A percentile compares a stretch with the other conserved stretches of the same genome.
These are phyloP conservation scores for Paraphysoderma sedebokerense DNA, from an alignment of 371 early-diverging fungal genomes.

Conservation along the genomic window DNA sequence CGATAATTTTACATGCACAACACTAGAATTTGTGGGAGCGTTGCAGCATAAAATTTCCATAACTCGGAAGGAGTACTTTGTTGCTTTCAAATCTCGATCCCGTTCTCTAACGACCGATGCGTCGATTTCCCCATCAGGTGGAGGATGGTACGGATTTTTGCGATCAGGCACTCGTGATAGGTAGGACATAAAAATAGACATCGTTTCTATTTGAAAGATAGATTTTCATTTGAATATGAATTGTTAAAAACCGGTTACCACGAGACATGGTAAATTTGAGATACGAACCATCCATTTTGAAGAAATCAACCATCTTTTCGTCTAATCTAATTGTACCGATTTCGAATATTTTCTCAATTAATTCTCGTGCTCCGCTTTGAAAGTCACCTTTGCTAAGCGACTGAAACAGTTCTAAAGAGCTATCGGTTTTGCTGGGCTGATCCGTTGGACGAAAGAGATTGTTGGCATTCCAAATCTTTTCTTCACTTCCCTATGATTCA, in stretches of 20 bases:
- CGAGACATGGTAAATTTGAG: too few species aligned
- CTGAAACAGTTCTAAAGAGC: too few species aligned
- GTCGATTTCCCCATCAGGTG: neutral
- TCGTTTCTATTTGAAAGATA: neutral
- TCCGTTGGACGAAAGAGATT: too few species aligned
- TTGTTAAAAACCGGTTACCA: too few species aligned
- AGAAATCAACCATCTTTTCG: neutral
- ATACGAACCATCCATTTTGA: neutral
- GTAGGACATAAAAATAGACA: neutral
- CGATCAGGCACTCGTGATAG: neutral
- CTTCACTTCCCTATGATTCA: too few species aligned
- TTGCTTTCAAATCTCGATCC: neutral
- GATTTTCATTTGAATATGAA: neutral
- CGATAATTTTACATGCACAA: too few species aligned
- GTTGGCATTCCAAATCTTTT: too few species aligned
- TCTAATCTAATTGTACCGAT: neutral
- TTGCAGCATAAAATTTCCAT: neutral
- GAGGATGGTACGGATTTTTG: neutral
- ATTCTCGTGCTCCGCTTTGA: neutral
- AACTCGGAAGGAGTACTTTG: neutral
- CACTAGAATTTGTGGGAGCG: neutral
- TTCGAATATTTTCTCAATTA: neutral
- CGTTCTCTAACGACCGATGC: neutral
- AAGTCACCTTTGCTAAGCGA: neutral
- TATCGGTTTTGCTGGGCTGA: too few species aligned